Evolutionary conservation across 345 rosid genomes (phyloP).

Genomic region (Melaleuca quinquenervia): DNA sequence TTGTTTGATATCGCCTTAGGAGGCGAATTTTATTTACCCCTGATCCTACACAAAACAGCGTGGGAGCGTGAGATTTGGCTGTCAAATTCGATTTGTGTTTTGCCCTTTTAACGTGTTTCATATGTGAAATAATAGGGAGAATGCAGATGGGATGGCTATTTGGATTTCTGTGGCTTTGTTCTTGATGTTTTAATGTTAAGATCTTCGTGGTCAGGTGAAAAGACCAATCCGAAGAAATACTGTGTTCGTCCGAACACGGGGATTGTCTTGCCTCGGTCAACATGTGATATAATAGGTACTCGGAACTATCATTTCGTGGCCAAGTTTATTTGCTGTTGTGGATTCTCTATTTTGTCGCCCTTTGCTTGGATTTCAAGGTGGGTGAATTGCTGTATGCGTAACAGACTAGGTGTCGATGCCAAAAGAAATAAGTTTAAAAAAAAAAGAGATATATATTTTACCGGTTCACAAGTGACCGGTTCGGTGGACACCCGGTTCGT

Average conservation of each 20-base stretch:
- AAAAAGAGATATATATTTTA: no score
- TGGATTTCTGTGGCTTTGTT: background rate
- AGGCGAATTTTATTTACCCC: background rate
- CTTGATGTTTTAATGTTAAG: background rate
- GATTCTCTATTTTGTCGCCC: background rate
- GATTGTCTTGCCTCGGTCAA: constrained; percentile 54
- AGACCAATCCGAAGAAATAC: constrained; percentile 74
- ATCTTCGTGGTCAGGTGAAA: constrained; percentile 45
- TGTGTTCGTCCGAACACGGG: constrained; percentile 81
- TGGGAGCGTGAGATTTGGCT: background rate
- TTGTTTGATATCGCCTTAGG: background rate
- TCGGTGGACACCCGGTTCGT: no score
- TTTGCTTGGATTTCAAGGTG: background rate
- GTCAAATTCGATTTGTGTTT: background rate
- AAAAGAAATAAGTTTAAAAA: no score
- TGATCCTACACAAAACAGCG: background rate
- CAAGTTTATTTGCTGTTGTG: background rate
- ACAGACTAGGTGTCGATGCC: no score
- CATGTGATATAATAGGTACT: constrained; percentile 57
- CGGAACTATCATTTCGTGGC: background rate
- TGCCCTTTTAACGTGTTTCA: background rate
- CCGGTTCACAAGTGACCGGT: no score
- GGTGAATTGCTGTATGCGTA: background rate
- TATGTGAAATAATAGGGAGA: background rate
- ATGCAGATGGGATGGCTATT: background rate